These are phyloP conservation scores for Arachis hypogaea DNA, from an alignment of 306 rosid species.

Conservation along the genomic window DNA sequence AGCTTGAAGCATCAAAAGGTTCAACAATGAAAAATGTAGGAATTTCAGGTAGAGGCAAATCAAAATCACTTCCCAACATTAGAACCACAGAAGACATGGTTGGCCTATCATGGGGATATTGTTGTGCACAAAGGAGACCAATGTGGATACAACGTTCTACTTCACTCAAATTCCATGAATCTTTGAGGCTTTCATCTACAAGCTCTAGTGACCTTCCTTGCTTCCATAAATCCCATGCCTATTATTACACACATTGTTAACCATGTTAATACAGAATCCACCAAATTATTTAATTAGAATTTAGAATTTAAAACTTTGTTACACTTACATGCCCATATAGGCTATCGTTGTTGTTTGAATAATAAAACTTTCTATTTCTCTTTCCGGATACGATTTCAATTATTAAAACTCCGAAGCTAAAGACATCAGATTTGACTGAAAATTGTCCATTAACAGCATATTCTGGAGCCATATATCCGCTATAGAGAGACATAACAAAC, in stretches of 20 bases:
- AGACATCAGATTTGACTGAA: conserved; percentile 26
- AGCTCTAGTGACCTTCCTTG: conserved; percentile 13
- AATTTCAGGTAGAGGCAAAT: conserved; percentile 48
- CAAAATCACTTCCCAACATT: conserved; percentile 45
- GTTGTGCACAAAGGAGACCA: conserved; percentile 48
- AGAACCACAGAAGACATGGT: conserved; percentile 52
- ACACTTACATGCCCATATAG: conserved; percentile 28
- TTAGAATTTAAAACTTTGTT: neutral
- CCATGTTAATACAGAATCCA: neutral
- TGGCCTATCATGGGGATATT: conserved; percentile 55
- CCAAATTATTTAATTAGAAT: neutral
- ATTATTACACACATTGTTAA: neutral
- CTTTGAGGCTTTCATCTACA: conserved; percentile 19
- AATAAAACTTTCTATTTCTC: conserved; percentile 6
- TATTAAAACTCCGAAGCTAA: conserved; percentile 29
- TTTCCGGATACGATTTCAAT: conserved; percentile 14
- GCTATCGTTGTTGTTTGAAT: neutral
- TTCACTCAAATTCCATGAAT: neutral
- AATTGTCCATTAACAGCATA: conserved; percentile 26
- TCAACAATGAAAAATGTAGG: conserved; percentile 43
- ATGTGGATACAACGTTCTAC: conserved; percentile 27
- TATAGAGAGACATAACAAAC: too few species aligned
- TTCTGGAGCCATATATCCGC: conserved; percentile 25
- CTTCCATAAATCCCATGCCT: conserved; percentile 27
- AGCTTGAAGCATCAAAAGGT: conserved; percentile 23